Evolutionary conservation across 495 filamentous ascomycete species (phyloP), one percentile per base, ranked within the genome.

Genomic region (Neurospora africana): DNA sequence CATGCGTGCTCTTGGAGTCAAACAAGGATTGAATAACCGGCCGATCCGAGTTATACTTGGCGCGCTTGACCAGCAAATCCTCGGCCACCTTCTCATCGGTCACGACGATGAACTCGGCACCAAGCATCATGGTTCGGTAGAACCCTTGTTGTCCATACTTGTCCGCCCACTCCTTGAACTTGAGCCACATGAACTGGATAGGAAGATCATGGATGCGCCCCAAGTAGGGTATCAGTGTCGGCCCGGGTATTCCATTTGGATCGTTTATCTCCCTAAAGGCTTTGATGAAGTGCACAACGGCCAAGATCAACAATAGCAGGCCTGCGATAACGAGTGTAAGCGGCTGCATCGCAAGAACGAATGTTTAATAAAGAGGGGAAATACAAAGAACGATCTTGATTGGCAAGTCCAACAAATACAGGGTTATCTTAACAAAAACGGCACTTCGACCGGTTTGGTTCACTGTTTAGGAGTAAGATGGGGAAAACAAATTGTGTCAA

Each of bases 111-210:
- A 86, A 81, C 21, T 79, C 82, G 40, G 79, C 77, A n/a, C 82
- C 84, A 19, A 87, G 80, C 74, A 87, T 82, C 65, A 80, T 79
- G 5, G 81, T 85, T 36, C 79, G 78, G 75, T 83, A 88, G 44
- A 86, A 83, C 3, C 82, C 82, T 43, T 75, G 70, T 17, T 79
- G 77, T 1, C 85, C 86, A 38, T 87, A 82, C 69, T 79, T 77
- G 67, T 85, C 80, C 3, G 80, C 81, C 85, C 85, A 87, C 71
- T 87, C 83, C 72, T 86, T 81, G 71, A 86, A 83, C 76, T 86
- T 86, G 47, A 83, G 69, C 84, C 84, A 86, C 79, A 82, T 85
- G 72, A 75, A 81, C 19, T 83, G 70, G 69, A 83, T 83, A 5
- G 84, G 83, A 1, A 86, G 74, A 68, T 86, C 85, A 47, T 84